Evolutionary conservation across 148 eudicot species (phyloP).

Genomic region (Bassia scoparia): DNA sequence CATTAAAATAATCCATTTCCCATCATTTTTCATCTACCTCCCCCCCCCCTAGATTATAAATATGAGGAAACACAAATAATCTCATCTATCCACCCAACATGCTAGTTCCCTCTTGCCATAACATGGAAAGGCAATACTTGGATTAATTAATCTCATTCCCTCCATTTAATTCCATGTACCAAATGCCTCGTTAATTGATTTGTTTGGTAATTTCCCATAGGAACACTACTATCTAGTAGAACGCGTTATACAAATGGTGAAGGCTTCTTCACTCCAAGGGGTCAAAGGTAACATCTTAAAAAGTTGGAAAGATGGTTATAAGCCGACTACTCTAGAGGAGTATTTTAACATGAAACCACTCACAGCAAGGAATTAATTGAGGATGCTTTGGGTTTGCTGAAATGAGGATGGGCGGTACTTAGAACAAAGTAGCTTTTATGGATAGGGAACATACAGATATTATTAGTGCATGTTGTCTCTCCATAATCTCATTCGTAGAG

Average conservation of each 20-base stretch:
- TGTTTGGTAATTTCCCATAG: background rate
- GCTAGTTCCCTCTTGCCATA: too few relatives aligned
- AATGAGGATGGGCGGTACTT: slow-evolving; percentile 16
- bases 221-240: slow-evolving; percentile 11
- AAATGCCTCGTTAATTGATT: too few relatives aligned
- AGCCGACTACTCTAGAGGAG: slow-evolving; percentile 2
- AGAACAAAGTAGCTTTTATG: slow-evolving; percentile 5
- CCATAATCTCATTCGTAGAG: slow-evolving; percentile 14
- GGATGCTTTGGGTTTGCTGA: slow-evolving; percentile 16
- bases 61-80: too few relatives aligned
- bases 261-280: slow-evolving; percentile 11
- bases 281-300: slow-evolving; percentile 21
- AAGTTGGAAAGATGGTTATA: slow-evolving; percentile 16
- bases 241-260: slow-evolving; percentile 20
- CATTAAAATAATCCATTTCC: too few relatives aligned
- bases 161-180: too few relatives aligned
- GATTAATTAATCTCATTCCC: too few relatives aligned
- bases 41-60: too few relatives aligned
- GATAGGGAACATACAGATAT: background rate
- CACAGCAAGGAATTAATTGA: slow-evolving; percentile 14
- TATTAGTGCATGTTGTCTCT: slow-evolving; percentile 15
- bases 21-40: too few relatives aligned
- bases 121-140: too few relatives aligned
- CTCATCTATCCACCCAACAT: too few relatives aligned
- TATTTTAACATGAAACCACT: slow-evolving; percentile 15